Conservation (phyloP, 2,329 filamentous ascomycete species). For the Simplicillium aogashimaense region DNA sequence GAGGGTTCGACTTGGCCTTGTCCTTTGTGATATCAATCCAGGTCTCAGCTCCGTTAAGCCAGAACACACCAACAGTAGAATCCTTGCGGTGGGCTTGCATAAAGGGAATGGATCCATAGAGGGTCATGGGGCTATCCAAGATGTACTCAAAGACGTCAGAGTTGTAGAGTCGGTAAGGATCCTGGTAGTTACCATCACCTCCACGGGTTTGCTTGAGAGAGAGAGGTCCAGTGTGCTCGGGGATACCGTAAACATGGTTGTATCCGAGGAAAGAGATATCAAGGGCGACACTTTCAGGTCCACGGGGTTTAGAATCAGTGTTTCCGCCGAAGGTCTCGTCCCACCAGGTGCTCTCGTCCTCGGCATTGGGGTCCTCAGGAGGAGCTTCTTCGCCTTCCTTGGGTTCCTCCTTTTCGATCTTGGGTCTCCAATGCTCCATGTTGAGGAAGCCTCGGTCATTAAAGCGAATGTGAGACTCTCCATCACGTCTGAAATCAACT, state of each 20-base stretch:
- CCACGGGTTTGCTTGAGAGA: constrained; percentile 87
- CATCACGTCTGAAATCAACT: constrained; percentile 80
- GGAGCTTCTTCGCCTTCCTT: constrained; percentile 40
- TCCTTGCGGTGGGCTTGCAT: constrained; percentile 95
- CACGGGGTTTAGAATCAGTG: constrained; percentile 89
- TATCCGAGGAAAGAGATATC: constrained; percentile 92
- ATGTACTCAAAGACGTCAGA: constrained; percentile 97
- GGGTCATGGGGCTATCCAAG: constrained; percentile 93
- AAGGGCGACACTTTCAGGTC: constrained; percentile 82
- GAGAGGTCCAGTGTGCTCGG: constrained; percentile 81
- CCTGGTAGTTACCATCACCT: constrained; percentile 71
- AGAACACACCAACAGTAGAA: constrained; percentile 92
- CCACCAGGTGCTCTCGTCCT: constrained; percentile 93
- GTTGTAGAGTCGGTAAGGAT: constrained; percentile 94
- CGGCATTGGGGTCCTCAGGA: constrained; percentile 33
- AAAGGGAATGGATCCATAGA: constrained; percentile 94
- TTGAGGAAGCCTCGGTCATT: constrained; percentile 89
- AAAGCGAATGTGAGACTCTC: constrained; percentile 71
- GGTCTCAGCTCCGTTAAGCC: constrained; percentile 94
- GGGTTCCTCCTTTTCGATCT: constrained; percentile 57
- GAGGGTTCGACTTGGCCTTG: constrained; percentile 62
- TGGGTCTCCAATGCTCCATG: constrained; percentile 88
- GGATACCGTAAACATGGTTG: constrained; percentile 86
- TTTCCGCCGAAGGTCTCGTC: constrained; percentile 93
- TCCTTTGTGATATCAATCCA: constrained; percentile 92